phyloP scores from a whole-genome alignment of 805 yeast genomes.

The Saturnispora halmiae region DNA sequence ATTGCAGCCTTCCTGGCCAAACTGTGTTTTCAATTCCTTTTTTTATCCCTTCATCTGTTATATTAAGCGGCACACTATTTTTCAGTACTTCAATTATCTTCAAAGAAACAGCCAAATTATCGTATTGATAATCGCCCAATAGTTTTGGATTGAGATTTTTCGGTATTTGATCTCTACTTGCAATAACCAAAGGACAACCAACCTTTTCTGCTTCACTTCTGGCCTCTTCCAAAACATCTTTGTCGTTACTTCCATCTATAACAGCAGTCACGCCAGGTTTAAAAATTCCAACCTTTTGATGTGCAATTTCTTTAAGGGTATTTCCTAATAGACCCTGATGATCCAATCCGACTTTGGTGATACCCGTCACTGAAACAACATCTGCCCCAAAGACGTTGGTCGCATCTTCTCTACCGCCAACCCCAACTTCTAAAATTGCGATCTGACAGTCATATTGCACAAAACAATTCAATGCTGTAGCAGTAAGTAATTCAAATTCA shows the following conservation, averaged over 20 bases:
- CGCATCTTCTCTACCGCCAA: constrained; percentile 86
- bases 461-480: constrained; percentile 76
- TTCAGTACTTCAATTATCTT: constrained; percentile 37
- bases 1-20: constrained; percentile 90
- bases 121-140: constrained; percentile 62
- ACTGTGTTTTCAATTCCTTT: constrained; percentile 45
- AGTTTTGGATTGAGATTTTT: constrained; percentile 38
- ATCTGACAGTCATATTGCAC: constrained; percentile 47
- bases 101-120: constrained; percentile 62
- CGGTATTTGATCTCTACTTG: constrained; percentile 1
- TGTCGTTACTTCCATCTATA: constrained; percentile 59
- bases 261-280: constrained; percentile 53
- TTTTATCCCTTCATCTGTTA: constrained; percentile 26
- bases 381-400: constrained; percentile 57
- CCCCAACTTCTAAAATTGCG: constrained; percentile 88
- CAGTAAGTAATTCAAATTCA: constrained; percentile 81
- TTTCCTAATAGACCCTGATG: constrained; percentile 73
- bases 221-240: constrained; percentile 42
- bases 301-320: constrained; percentile 56
- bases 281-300: constrained; percentile 81
- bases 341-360: constrained; percentile 80
- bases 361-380: constrained; percentile 51
- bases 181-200: constrained; percentile 24
- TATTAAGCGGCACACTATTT: not conserved
- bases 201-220: constrained; percentile 27